Percentiles rank a stretch among this genome's conserved stretches.
Conservation (phyloP, 2,329 filamentous ascomycete species). For the Nakataea oryzae region DNA sequence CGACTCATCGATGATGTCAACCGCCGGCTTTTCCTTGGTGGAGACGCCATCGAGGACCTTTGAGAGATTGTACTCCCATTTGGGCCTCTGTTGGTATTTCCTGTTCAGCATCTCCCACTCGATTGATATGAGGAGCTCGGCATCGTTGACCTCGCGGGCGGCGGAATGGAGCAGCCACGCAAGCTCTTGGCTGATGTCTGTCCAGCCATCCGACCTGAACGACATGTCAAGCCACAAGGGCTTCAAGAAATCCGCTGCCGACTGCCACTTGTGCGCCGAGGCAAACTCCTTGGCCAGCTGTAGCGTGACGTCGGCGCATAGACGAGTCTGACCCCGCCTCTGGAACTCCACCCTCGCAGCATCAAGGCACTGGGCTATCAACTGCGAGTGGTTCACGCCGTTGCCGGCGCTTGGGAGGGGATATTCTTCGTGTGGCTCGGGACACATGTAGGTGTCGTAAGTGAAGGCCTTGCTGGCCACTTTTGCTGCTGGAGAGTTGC, state of each 20-base stretch:
- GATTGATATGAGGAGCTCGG: constrained; percentile 46
- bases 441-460: constrained; percentile 59
- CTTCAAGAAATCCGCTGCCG: constrained; percentile 40
- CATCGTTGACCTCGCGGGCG: constrained; percentile 39
- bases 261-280: constrained; percentile 37
- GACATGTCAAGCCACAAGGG: constrained; percentile 47
- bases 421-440: constrained; percentile 49
- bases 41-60: constrained; percentile 42
- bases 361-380: constrained; percentile 42
- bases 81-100: constrained; percentile 40
- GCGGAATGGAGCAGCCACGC: constrained; percentile 50
- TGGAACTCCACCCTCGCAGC: constrained; percentile 44
- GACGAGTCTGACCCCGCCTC: constrained; percentile 38
- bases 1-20: constrained; percentile 38
- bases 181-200: constrained; percentile 47
- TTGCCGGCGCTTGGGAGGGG: constrained; percentile 26
- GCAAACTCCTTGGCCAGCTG: constrained; percentile 47
- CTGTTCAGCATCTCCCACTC: constrained; percentile 56
- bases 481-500: constrained; percentile 32
- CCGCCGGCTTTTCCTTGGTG: constrained; percentile 30
- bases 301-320: constrained; percentile 44
- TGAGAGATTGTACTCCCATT: constrained; percentile 52
- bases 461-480: constrained; percentile 40
- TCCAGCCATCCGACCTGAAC: constrained; percentile 50
- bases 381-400: constrained; percentile 42